These are phyloP conservation scores for Hyaloscypha hepaticicola DNA, from an alignment of 495 filamentous ascomycete genomes.

Conservation along the genomic window DNA sequence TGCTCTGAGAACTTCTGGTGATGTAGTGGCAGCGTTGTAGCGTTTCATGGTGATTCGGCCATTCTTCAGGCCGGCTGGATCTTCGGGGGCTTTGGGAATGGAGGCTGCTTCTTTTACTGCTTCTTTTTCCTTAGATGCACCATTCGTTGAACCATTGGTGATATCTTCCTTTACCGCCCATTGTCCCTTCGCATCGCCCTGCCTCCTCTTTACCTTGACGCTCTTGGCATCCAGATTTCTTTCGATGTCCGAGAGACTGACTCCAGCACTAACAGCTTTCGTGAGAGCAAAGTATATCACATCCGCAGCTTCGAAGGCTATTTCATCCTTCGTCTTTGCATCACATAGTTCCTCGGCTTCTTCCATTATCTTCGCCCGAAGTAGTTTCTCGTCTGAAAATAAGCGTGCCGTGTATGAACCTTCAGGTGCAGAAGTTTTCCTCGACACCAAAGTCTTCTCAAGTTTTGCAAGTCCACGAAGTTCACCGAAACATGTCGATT, in stretches of 20 bases:
- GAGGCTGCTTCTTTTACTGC: constrained; percentile 42
- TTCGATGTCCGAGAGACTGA: constrained; percentile 83
- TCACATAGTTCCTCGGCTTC: constrained; percentile 93
- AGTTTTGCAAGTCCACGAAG: constrained; percentile 78
- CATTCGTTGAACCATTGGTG: constrained; percentile 34
- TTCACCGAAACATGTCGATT: constrained; percentile 85
- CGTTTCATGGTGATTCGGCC: constrained; percentile 80
- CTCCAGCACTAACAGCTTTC: constrained; percentile 79
- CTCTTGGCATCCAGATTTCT: constrained; percentile 91
- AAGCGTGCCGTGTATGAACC: constrained; percentile 92
- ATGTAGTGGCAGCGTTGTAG: constrained; percentile 62
- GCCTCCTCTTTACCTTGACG: constrained; percentile 85
- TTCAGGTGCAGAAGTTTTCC: constrained; percentile 76
- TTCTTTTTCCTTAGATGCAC: constrained; percentile 31
- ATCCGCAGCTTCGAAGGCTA: constrained; percentile 93
- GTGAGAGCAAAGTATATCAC: constrained; percentile 94
- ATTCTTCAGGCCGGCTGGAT: constrained; percentile 50
- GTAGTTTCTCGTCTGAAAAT: constrained; percentile 85
- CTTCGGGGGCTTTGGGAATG: constrained; percentile 38
- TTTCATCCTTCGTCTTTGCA: constrained; percentile 74
- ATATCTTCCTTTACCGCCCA: constrained; percentile 83
- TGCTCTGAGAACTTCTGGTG: constrained; percentile 59
- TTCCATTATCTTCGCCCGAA: constrained; percentile 96
- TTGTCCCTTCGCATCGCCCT: constrained; percentile 88
- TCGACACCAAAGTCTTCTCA: constrained; percentile 75